Evolutionary conservation across 1,284 basidiomycete species (phyloP).

Genomic region (Leccinum angustisporum): DNA sequence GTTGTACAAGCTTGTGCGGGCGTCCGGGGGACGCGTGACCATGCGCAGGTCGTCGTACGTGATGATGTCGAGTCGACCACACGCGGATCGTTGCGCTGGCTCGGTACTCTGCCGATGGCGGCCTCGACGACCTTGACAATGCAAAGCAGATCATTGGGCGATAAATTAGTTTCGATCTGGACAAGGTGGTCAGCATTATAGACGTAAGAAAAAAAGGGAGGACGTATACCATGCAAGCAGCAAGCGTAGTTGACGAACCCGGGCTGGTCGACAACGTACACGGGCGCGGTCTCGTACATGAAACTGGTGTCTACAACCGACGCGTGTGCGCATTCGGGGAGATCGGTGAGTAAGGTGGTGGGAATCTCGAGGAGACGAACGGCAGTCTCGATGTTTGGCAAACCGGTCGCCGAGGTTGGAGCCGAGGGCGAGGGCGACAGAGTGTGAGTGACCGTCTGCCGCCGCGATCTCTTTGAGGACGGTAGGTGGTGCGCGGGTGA

Average conservation of each 20-base stretch:
- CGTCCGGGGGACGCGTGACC: constrained; percentile 52
- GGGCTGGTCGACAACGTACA: constrained; percentile 94
- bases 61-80: constrained; percentile 89
- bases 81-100: constrained; percentile 38
- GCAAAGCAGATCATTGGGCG: constrained; percentile 61
- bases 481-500: too few relatives aligned
- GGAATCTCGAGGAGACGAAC: constrained; percentile 21
- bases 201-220: neutral
- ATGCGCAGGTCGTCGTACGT: constrained; percentile 71
- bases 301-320: constrained; percentile 80
- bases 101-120: constrained; percentile 79
- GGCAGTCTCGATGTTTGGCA: constrained; percentile 69
- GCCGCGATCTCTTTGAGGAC: neutral
- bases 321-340: constrained; percentile 32
- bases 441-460: constrained; percentile 20
- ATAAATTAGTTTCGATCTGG: constrained; percentile 17
- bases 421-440: constrained; percentile 78
- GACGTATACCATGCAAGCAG: constrained; percentile 69
- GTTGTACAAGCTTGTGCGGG: constrained; percentile 46
- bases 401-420: constrained; percentile 88
- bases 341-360: constrained; percentile 21
- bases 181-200: neutral
- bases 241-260: constrained; percentile 90
- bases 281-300: constrained; percentile 91
- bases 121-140: constrained; percentile 75